phyloP scores from a whole-genome alignment of 2,329 filamentous ascomycete genomes.

The Dactylellina sp. region DNA sequence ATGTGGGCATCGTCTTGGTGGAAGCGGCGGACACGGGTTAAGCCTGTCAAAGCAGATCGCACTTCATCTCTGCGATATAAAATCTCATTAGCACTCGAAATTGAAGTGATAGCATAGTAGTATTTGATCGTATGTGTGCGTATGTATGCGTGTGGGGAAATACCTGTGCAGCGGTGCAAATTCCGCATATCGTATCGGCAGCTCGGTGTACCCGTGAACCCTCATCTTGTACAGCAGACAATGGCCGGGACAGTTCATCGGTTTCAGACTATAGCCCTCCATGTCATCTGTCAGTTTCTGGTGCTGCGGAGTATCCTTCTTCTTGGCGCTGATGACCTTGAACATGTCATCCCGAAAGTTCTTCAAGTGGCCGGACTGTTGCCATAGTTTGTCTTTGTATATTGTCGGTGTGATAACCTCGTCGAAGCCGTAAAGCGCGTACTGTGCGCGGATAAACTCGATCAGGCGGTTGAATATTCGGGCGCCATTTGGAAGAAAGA shows the following conservation, averaged over 20 bases:
- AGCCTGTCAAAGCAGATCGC: constrained; percentile 81
- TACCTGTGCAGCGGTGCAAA: constrained; percentile 67
- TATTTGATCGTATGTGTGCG: too few species aligned
- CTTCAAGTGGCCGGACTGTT: constrained; percentile 85
- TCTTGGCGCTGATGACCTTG: constrained; percentile 73
- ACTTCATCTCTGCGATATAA: constrained; percentile 79
- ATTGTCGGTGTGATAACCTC: constrained; percentile 91
- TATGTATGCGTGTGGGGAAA: too few species aligned
- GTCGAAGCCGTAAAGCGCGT: constrained; percentile 84
- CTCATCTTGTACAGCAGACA: constrained; percentile 83
- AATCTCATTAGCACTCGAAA: not conserved
- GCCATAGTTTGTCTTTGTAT: constrained; percentile 89
- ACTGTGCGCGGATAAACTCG: constrained; percentile 83
- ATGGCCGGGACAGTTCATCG: constrained; percentile 93
- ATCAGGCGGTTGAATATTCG: constrained; percentile 86
- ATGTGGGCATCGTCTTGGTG: constrained; percentile 94
- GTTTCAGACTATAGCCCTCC: constrained; percentile 78
- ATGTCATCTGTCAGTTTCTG: constrained; percentile 2
- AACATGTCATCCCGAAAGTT: constrained; percentile 96
- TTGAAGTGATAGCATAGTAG: too few species aligned
- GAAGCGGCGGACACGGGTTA: constrained; percentile 86
- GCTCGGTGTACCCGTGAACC: constrained; percentile 79
- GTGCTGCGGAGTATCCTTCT: constrained; percentile 60
- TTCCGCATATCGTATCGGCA: constrained; percentile 86
- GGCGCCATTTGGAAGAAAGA: constrained; percentile 84